phyloP scores from a whole-genome alignment of 306 rosid genomes.

The Psophocarpus tetragonolobus region DNA sequence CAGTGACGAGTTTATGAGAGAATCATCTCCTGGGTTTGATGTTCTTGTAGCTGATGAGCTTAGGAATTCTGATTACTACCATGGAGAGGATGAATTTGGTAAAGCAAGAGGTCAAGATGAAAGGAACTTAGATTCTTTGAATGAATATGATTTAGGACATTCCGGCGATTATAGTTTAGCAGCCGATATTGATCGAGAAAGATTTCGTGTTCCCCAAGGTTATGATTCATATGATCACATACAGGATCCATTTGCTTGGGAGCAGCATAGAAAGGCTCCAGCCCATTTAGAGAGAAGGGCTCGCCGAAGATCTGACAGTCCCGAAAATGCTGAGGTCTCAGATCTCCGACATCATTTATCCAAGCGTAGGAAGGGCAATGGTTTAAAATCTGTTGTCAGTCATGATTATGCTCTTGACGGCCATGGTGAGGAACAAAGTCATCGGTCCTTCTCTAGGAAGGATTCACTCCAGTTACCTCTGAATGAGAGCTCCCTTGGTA shows the following conservation, averaged over 20 bases:
- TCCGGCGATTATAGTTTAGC: constrained; percentile 64
- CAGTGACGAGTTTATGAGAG: constrained; percentile 80
- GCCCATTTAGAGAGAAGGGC: constrained; percentile 64
- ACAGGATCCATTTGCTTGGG: constrained; percentile 83
- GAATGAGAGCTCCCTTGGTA: constrained; percentile 60
- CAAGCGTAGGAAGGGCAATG: constrained; percentile 74
- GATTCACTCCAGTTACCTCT: constrained; percentile 52
- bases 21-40: constrained; percentile 99
- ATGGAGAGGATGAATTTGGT: constrained; percentile 74
- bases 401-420: constrained; percentile 52
- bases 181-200: constrained; percentile 69
- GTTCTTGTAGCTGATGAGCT: constrained; percentile 95
- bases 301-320: constrained; percentile 66
- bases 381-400: constrained; percentile 78
- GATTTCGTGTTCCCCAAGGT: constrained; percentile 52
- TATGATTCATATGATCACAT: constrained; percentile 69
- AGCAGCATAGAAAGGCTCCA: constrained; percentile 64
- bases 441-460: constrained; percentile 47
- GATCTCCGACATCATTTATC: constrained; percentile 81
- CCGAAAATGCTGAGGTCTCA: constrained; percentile 61
- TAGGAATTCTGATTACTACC: constrained; percentile 76
- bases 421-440: constrained; percentile 60
- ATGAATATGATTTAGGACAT: constrained; percentile 66
- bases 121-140: constrained; percentile 64
- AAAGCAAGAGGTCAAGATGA: constrained; percentile 69